phyloP scores from a whole-genome alignment of 768 basidiomycete species.

The Leccinum imitatum region DNA sequence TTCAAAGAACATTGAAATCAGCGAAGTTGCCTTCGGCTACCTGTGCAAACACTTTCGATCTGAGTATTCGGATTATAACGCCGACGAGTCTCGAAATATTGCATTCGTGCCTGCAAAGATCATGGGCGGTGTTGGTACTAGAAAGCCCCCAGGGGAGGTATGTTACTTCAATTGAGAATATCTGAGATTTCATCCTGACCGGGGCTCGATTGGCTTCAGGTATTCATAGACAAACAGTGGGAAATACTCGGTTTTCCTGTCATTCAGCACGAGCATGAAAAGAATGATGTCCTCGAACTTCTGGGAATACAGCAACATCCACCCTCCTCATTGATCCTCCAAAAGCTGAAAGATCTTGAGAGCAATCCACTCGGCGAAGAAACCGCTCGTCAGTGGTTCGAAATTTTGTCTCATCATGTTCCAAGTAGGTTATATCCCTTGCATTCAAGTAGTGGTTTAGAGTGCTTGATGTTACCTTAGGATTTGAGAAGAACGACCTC shows the following conservation, averaged over 20 bases:
- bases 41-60: slow-evolving; percentile 46
- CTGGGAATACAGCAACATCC: slow-evolving; percentile 43
- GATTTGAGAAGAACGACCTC: slow-evolving; percentile 54
- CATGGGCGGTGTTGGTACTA: too few relatives aligned
- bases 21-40: too few relatives aligned
- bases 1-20: too few relatives aligned
- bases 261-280: too few relatives aligned
- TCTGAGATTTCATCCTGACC: too few relatives aligned
- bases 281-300: too few relatives aligned
- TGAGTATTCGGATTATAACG: slow-evolving; percentile 42
- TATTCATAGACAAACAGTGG: too few relatives aligned
- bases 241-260: too few relatives aligned
- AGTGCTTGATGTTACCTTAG: slow-evolving; percentile 32
- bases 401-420: slow-evolving; percentile 56
- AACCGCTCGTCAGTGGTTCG: slow-evolving; percentile 63
- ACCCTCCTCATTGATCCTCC: slow-evolving; percentile 52
- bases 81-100: slow-evolving; percentile 42
- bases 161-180: too few relatives aligned
- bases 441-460: slow-evolving; percentile 42
- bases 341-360: slow-evolving; percentile 39
- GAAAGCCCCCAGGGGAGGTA: too few relatives aligned
- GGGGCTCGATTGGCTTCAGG: too few relatives aligned
- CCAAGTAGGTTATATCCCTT: slow-evolving; percentile 40
- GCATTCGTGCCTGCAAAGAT: too few relatives aligned
- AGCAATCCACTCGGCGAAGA: slow-evolving; percentile 49